phyloP scores from a whole-genome alignment of 2,329 filamentous ascomycete species.

The Beauveria medogensis region DNA sequence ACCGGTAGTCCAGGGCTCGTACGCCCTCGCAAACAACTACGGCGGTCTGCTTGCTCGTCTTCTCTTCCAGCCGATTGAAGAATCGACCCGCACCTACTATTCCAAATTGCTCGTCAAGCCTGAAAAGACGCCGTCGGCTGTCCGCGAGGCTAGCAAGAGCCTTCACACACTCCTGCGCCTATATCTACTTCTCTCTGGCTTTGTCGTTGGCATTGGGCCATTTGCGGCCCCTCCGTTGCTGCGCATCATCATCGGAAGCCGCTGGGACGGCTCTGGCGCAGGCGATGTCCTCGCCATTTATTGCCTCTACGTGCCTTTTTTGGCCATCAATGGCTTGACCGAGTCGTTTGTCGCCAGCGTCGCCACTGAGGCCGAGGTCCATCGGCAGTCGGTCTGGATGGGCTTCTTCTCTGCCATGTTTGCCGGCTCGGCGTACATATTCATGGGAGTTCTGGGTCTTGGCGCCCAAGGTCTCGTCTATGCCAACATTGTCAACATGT shows the following conservation, averaged over 20 bases:
- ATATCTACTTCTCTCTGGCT: conserved; percentile 66
- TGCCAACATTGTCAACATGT: conserved; percentile 88
- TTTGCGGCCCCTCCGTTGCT: conserved; percentile 66
- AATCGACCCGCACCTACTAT: conserved; percentile 84
- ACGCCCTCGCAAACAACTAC: conserved; percentile 90
- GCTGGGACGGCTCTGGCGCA: conserved; percentile 69
- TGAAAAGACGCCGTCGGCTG: conserved; percentile 18
- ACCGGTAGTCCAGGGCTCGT: conserved; percentile 77
- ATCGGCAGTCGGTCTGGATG: conserved; percentile 79
- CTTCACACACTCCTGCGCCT: conserved; percentile 58
- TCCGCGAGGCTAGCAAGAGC: conserved; percentile 39
- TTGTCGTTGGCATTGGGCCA: conserved; percentile 65
- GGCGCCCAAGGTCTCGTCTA: conserved; percentile 76
- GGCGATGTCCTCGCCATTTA: conserved; percentile 69
- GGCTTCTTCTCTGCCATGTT: conserved; percentile 70
- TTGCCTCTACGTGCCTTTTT: conserved; percentile 86
- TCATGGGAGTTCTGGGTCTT: conserved; percentile 58
- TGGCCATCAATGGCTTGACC: conserved; percentile 83
- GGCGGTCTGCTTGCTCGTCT: conserved; percentile 82
- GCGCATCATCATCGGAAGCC: conserved; percentile 63
- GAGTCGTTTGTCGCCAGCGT: conserved; percentile 91
- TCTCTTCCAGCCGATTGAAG: conserved; percentile 90
- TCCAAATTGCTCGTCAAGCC: conserved; percentile 59
- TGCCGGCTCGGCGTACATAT: conserved; percentile 63
- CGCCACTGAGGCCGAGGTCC: conserved; percentile 65